These are phyloP conservation scores for Xylaria sp. DNA, from an alignment of 2,329 filamentous ascomycete species.

Conservation along the genomic window DNA sequence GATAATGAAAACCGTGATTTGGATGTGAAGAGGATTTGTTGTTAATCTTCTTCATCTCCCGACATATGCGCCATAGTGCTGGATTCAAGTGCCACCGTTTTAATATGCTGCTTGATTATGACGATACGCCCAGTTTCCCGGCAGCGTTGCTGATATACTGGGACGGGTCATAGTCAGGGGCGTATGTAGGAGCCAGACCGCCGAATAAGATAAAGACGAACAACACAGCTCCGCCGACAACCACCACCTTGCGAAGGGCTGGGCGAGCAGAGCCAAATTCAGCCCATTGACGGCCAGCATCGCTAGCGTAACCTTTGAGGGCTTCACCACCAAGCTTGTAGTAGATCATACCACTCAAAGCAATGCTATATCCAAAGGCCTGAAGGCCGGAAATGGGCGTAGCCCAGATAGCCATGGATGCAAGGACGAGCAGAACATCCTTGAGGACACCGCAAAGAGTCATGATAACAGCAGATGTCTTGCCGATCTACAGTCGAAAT, in stretches of 20 bases:
- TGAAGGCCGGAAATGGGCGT: constrained; percentile 79
- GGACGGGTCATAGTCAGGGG: constrained; percentile 63
- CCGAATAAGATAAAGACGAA: constrained; percentile 76
- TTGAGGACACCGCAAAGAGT: constrained; percentile 89
- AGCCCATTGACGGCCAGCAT: constrained; percentile 81
- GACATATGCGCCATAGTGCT: not conserved
- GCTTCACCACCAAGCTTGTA: constrained; percentile 88
- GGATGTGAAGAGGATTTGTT: not conserved
- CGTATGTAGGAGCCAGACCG: constrained; percentile 70
- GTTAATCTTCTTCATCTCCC: not conserved
- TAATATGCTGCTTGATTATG: constrained; percentile 29
- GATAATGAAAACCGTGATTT: not conserved
- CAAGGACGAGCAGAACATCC: constrained; percentile 83
- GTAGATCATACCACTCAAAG: constrained; percentile 81
- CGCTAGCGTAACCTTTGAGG: constrained; percentile 79
- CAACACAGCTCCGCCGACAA: constrained; percentile 72
- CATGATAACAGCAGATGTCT: constrained; percentile 85
- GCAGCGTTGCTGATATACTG: constrained; percentile 61
- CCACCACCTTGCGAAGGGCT: constrained; percentile 78
- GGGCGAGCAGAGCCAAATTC: constrained; percentile 85
- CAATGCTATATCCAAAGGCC: constrained; percentile 85
- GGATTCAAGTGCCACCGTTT: not conserved
- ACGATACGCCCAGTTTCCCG: constrained; percentile 57
- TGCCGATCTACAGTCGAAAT: constrained; percentile 74
- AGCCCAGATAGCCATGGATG: constrained; percentile 84